These are phyloP conservation scores for Cladorrhinum samala DNA, from an alignment of 495 filamentous ascomycete species.

Conservation along the genomic window DNA sequence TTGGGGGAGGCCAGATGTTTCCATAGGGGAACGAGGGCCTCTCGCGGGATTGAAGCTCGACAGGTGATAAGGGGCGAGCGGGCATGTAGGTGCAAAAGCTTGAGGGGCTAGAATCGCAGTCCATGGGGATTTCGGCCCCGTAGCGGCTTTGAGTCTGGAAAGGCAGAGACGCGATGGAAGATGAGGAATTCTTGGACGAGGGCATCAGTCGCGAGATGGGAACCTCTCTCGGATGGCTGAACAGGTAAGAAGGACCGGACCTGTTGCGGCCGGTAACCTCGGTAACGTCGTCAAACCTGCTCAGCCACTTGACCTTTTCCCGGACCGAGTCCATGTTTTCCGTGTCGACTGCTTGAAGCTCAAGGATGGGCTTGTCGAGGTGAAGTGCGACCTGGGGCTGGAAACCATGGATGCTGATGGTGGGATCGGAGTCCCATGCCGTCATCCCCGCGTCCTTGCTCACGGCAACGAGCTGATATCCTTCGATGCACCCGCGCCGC, in stretches of 20 bases:
- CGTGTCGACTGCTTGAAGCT: conserved; percentile 30
- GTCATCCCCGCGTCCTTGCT: conserved; percentile 45
- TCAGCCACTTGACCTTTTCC: not conserved
- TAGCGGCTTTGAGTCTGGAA: conserved; percentile 24
- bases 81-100: conserved; percentile 40
- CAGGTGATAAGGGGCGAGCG: conserved; percentile 35
- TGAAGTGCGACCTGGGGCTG: conserved; percentile 62
- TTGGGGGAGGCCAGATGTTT: conserved; percentile 67
- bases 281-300: not conserved
- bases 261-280: too few species aligned
- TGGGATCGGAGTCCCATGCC: conserved; percentile 45
- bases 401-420: conserved; percentile 72
- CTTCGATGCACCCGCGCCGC: conserved; percentile 68
- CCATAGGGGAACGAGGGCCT: conserved; percentile 36
- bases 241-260: too few species aligned
- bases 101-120: not conserved
- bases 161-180: too few species aligned
- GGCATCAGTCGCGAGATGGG: too few species aligned
- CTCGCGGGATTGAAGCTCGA: conserved; percentile 8
- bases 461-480: conserved; percentile 66
- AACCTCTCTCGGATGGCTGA: too few species aligned
- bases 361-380: conserved; percentile 64
- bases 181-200: too few species aligned
- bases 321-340: not conserved
- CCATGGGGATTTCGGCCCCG: conserved; percentile 25